Conservation (phyloP, 2,329 filamentous ascomycete genomes). For the Epicoccum nigrum region DNA sequence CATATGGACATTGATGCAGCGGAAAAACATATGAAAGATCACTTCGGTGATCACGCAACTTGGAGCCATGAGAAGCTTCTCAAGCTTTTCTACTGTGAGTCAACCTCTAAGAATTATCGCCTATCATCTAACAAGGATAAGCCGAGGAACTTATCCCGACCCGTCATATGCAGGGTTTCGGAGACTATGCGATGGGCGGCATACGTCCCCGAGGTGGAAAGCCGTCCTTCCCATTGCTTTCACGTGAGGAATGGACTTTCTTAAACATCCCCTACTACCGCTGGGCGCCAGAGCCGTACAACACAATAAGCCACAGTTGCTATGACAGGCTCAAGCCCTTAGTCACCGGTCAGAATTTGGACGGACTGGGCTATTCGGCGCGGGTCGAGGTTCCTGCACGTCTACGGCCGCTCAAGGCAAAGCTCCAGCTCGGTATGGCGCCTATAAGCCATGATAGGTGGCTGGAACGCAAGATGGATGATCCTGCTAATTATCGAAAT, state of each 20-base stretch:
- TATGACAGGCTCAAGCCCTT: neutral
- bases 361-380: neutral
- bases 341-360: neutral
- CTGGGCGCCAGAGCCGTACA: neutral
- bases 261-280: neutral
- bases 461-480: conserved; percentile 25
- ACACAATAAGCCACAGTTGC: neutral
- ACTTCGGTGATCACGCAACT: conserved; percentile 19
- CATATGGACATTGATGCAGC: conserved; percentile 18
- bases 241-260: neutral
- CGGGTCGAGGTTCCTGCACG: conserved; percentile 7
- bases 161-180: neutral
- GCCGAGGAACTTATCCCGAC: neutral
- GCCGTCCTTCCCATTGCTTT: conserved; percentile 1
- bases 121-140: neutral
- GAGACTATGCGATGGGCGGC: neutral
- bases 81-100: neutral
- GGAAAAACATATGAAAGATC: conserved; percentile 16
- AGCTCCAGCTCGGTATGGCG: conserved; percentile 25
- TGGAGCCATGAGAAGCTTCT: conserved; percentile 20
- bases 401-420: conserved; percentile 19
- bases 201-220: neutral
- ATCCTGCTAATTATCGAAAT: conserved; percentile 23
- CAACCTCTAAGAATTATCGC: neutral
- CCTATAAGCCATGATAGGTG: conserved; percentile 25